These are phyloP conservation scores for Pochonia chlamydosporia DNA, from an alignment of 2,329 filamentous ascomycete species.

Conservation along the genomic window DNA sequence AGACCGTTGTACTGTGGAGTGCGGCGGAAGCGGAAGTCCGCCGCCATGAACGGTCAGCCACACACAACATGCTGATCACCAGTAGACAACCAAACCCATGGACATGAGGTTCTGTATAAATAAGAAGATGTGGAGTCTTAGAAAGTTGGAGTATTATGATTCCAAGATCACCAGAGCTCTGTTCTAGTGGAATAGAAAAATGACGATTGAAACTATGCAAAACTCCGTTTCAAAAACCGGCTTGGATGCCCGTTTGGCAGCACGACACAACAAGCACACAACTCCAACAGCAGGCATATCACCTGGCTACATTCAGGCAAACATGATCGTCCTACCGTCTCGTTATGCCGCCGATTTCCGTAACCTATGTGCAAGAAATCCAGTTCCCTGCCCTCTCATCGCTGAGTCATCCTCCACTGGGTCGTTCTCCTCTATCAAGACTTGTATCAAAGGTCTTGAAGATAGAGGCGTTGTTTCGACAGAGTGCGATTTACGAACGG, in stretches of 20 bases:
- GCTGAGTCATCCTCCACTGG: constrained; percentile 44
- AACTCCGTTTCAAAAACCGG: too few relatives aligned
- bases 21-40: constrained; percentile 14
- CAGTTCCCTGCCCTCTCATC: constrained; percentile 56
- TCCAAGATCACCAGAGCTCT: too few relatives aligned
- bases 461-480: too few relatives aligned
- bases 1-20: constrained; percentile 4
- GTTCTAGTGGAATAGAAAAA: too few relatives aligned
- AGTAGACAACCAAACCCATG: too few relatives aligned
- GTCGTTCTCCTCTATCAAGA: constrained; percentile 28
- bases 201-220: too few relatives aligned
- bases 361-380: constrained; percentile 53
- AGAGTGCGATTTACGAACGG: constrained; percentile 55
- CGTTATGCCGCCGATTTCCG: constrained; percentile 53
- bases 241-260: constrained; percentile 35
- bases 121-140: too few relatives aligned
- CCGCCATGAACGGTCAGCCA: neutral
- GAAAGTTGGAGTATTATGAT: too few relatives aligned
- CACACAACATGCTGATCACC: too few relatives aligned
- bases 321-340: constrained; percentile 54
- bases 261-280: constrained; percentile 20
- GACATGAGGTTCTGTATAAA: too few relatives aligned
- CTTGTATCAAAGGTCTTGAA: too few relatives aligned
- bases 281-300: constrained; percentile 48
- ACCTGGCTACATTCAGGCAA: constrained; percentile 53